These are phyloP conservation scores for Xylaria multiplex DNA, from an alignment of 2,329 filamentous ascomycete species.

Conservation along the genomic window DNA sequence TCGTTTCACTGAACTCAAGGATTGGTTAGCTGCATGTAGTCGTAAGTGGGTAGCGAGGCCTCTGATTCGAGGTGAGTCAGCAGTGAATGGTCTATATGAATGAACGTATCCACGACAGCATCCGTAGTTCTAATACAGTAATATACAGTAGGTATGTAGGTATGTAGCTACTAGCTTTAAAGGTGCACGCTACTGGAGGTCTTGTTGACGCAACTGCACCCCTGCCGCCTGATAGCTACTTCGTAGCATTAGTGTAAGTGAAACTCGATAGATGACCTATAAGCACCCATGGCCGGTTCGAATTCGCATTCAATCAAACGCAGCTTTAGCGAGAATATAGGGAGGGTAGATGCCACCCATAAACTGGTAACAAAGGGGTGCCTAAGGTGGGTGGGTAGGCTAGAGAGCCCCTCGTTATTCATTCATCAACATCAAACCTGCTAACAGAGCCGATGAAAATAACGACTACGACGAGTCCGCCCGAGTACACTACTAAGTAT, in stretches of 20 bases:
- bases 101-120: background rate
- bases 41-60: background rate
- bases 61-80: background rate
- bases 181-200: constrained; percentile 19
- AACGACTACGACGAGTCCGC: too few species aligned
- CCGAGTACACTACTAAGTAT: background rate
- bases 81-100: background rate
- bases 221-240: constrained; percentile 2
- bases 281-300: too few species aligned
- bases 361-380: too few species aligned
- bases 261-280: background rate
- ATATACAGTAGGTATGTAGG: background rate
- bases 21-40: too few species aligned
- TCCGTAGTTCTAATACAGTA: background rate
- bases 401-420: too few species aligned
- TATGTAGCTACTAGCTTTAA: background rate
- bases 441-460: too few species aligned
- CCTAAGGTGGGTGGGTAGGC: too few species aligned
- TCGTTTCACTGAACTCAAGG: too few species aligned
- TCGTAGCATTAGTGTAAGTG: background rate
- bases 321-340: too few species aligned
- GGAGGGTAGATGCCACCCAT: too few species aligned
- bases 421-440: too few species aligned
- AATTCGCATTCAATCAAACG: too few species aligned
- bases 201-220: constrained; percentile 25